These are phyloP conservation scores for Raphanus raphanistrum DNA, from an alignment of 345 rosid species.

Conservation along the genomic window DNA sequence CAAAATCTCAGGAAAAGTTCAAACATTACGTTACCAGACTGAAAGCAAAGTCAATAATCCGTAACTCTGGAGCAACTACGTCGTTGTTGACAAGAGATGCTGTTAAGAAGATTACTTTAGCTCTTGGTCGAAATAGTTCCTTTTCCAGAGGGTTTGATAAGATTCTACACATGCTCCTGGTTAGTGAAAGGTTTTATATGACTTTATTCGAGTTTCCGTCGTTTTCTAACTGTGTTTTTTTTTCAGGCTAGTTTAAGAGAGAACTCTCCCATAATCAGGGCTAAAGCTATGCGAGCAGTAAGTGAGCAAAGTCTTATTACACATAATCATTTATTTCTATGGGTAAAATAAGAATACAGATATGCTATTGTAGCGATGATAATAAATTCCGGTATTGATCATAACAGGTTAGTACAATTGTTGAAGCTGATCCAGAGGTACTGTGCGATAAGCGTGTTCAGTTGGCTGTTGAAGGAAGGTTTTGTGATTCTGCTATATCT, in stretches of 20 bases:
- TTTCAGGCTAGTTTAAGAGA: constrained; percentile 95
- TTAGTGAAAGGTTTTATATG: constrained; percentile 45
- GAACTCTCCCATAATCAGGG: constrained; percentile 92
- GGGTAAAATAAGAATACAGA: constrained; percentile 10
- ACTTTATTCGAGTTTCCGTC: background rate
- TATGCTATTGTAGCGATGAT: constrained; percentile 33
- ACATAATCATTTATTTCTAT: constrained; percentile 3
- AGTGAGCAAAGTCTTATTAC: constrained; percentile 40
- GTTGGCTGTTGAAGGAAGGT: constrained; percentile 97
- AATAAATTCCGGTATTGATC: constrained; percentile 35
- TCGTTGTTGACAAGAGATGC: constrained; percentile 71
- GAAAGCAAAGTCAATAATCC: constrained; percentile 80
- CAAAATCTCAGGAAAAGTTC: constrained; percentile 67
- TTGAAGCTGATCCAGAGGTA: constrained; percentile 98
- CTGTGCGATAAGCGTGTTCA: constrained; percentile 90
- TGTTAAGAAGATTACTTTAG: constrained; percentile 77
- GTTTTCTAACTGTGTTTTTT: constrained; percentile 18
- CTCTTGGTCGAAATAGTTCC: constrained; percentile 87
- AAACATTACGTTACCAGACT: constrained; percentile 70
- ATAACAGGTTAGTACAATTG: constrained; percentile 90
- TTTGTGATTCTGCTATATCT: constrained; percentile 98
- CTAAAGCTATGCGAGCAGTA: constrained; percentile 94
- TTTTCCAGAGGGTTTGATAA: constrained; percentile 97
- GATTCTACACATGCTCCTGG: constrained; percentile 96
- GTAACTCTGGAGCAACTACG: constrained; percentile 62